Evolutionary conservation across 768 basidiomycete genomes (phyloP), one percentile per base, ranked within the genome.

Genomic region (Suillus cothurnatus): DNA sequence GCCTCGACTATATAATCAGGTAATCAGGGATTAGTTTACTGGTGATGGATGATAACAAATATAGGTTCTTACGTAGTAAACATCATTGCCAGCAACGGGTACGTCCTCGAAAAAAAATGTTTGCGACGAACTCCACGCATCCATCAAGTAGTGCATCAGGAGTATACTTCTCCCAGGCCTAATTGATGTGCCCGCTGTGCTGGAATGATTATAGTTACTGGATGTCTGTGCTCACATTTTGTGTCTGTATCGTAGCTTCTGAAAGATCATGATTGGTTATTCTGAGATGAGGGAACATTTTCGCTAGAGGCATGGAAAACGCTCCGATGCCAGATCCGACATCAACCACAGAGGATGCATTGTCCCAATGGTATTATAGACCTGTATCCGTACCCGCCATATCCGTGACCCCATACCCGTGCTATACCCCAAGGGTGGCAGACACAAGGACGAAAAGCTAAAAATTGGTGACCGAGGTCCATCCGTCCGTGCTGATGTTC

Each of bases 221-320:
- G 28, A 47, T 36, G 8, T 32, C 4, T 8, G 39, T 4, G 53
- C 66, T 66, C 53, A 74, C 70, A 34, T 69, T 68, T 31, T 71
- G 67, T 26, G 73, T 71, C n/a, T 66, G 68, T 15, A 15, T 60
- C 17, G 74, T 47, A 12, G 74, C 69, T 36, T 71, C 71, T 14
- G 75, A 76, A n/a, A 77, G 61, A 62, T 77, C 75, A 58, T 77
- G 76, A 28, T 74, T 53, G 11, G 53, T 49, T 34, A 77, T 70
- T 52, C 70, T 72, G 39, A 77, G 43, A 23, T 76, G 72, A 7
- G 75, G 75, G 61, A 69, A 68, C 53, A 62, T 66, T 61, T 67
- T 76, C 8, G 72, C 60, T 58, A 77, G 70, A 21, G 70, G 70
- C 0, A 70, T 41, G 52, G 75, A 75, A n/a, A 77, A 62, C 1